Base-by-base conservation (phyloP, 495 filamentous ascomycete genomes). In the Elasticomyces elasticus region DNA sequence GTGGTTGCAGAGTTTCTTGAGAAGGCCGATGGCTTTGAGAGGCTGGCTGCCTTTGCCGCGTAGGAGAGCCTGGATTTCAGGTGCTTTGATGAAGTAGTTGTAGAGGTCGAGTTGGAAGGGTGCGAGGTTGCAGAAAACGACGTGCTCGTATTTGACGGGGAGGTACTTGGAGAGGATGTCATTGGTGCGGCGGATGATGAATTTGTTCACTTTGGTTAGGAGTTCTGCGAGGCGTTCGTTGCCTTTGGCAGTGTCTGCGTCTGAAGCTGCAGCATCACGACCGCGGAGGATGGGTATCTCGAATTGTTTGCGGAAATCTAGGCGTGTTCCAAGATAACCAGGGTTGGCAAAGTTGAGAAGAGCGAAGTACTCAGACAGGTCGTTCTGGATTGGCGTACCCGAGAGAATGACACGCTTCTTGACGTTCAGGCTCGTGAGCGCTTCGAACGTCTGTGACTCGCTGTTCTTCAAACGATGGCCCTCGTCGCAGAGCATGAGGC, bases 1-100 rank as follows among this genome's bases (percentile, higher is more conserved):
- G 61, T 99, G 92, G 60, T 99, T 99, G 77, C 92, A 99, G 25
- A 99, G 80, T 62, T 99, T 99, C 68, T 99, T 99, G 64, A 99
- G 79, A 52, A 97, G 77, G 13, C 86, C 86, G 64, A 99, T 99
- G 6, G 92, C 92, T 64, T 96, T 96, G 50, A 99, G 77, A 15
- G 92, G 94, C 62, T 96, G 91, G 41, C 88, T 94, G 37, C 90
- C 92, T 69, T 98, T 98, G 37, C 92, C 92, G 53, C 89, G 79
- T 4, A 99, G 79, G 44, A 99, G 74, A 30, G 84, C 87, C 64
- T 90, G 87, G 68, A 99, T 96, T 50, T 95, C 89, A 0, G 94
- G 92, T 48, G 89, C 95, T 44, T 87, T 83, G 68, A 99, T 87
- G 70, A 99, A 99, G 67, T 95, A 83, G 60, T 92, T 94, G 71